Evolutionary conservation across 805 yeast species (phyloP), one percentile per base, ranked within the genome.

Genomic region (Ogataea pini): DNA sequence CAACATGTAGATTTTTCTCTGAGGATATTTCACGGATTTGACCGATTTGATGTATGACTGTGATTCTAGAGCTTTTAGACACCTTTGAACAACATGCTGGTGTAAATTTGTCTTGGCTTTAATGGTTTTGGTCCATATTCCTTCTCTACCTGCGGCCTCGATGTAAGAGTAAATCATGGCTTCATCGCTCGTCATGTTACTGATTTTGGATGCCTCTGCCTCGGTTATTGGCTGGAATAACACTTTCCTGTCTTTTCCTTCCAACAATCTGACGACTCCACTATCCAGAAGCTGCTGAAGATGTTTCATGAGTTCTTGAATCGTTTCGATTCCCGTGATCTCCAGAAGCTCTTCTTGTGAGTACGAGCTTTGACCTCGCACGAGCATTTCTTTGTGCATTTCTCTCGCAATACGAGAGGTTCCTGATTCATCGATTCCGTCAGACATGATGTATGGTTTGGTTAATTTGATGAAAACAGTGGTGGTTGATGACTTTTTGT

Each of bases 1-100:
- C 46, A 94, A 75, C 98, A 94, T 94, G 68, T 92, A 95, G 28
- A 94, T 92, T 62, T 94, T 94, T 55, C 99, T 78, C 1, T 97
- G 92, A 12, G 98, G 97, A 66, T 80, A 65, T 49, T 88, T 92
- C 27, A 94, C 98, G 19, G 89, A 82, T 64, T 94, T 92, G 63
- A 94, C 89, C 51, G 87, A 78, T 65, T 94, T 94, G 66, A 95
- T 90, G 66, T 80, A 85, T 37, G 94, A 75, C 62, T 89, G 94
- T 20, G 77, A 72, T 61, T 91, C 97, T 54, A 91, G 69, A 18
- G 85, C 72, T 62, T 91, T 91, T 61, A 91, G 72, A 61, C 96
- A 87, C 62, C 95, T 77, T 39, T 79, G 75, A 9, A 91, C 96
- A n/a, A 91, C 85, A 63, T 89, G 95, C 60, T 89, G 96, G 65